Evolutionary conservation across 305 asterid species (phyloP).

Genomic region (Fraxinus sp.): DNA sequence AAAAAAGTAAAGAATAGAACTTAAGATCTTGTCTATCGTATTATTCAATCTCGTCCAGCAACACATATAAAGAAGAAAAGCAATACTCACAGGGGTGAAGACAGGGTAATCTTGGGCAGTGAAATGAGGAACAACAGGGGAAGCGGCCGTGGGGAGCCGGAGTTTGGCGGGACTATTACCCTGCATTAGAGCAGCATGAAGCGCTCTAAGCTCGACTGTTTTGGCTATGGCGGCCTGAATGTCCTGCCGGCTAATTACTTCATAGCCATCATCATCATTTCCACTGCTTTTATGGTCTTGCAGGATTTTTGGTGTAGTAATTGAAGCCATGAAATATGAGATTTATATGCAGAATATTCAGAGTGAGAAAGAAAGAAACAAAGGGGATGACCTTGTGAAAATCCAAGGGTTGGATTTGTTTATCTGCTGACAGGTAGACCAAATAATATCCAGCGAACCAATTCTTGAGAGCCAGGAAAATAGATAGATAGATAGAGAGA

Average conservation of each 20-base stretch:
- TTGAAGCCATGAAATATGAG: slow-evolving; percentile 34
- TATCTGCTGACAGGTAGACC: slow-evolving; percentile 22
- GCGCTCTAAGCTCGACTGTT: slow-evolving; percentile 89
- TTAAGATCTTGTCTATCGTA: background rate
- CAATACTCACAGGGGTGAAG: slow-evolving; percentile 75
- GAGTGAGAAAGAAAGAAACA: background rate
- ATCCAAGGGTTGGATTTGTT: slow-evolving; percentile 43
- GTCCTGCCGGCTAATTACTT: slow-evolving; percentile 42
- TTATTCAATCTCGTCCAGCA: background rate
- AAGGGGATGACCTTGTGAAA: slow-evolving; percentile 25
- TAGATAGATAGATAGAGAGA: slow-evolving; percentile 2
- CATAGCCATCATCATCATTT: slow-evolving; percentile 26
- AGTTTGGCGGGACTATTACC: slow-evolving; percentile 44
- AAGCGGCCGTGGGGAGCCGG: slow-evolving; percentile 44
- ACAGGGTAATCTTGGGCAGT: slow-evolving; percentile 94
- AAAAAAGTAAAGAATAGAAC: background rate
- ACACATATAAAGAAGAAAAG: background rate
- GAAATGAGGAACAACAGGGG: slow-evolving; percentile 58
- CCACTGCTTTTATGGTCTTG: slow-evolving; percentile 20
- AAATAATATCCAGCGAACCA: slow-evolving; percentile 36
- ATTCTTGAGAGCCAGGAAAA: slow-evolving; percentile 35
- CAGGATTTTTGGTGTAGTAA: slow-evolving; percentile 20
- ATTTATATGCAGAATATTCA: slow-evolving; percentile 2
- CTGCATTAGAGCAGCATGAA: slow-evolving; percentile 83
- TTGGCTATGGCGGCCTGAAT: slow-evolving; percentile 82